These are phyloP conservation scores for Umbilicus rupestris DNA, from an alignment of 164 flowering plant genomes.

Conservation along the genomic window DNA sequence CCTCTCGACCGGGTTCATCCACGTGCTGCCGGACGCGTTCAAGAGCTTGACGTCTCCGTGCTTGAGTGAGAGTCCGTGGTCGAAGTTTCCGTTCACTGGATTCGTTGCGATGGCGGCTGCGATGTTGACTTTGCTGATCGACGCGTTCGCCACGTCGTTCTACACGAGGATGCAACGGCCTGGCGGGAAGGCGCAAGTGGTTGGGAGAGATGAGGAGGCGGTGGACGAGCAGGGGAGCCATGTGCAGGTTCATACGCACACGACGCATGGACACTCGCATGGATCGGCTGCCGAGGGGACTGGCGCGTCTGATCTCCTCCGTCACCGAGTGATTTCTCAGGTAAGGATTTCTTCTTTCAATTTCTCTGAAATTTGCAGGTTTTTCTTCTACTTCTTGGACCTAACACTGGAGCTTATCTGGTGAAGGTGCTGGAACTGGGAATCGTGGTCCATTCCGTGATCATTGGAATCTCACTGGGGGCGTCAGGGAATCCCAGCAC, in stretches of 20 bases:
- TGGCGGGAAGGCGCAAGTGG: constrained; percentile 10
- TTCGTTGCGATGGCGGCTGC: constrained; percentile 36
- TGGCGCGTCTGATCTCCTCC: constrained; percentile 12
- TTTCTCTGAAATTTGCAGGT: background rate
- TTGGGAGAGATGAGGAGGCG: constrained; percentile 13
- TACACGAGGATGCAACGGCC: constrained; percentile 3
- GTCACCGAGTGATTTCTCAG: constrained; percentile 25
- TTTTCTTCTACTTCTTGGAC: background rate
- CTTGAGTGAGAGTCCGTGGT: constrained; percentile 23
- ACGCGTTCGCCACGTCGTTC: constrained; percentile 17
- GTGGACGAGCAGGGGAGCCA: constrained; percentile 13
- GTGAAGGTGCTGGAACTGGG: constrained; percentile 24
- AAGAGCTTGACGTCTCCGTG: constrained; percentile 25
- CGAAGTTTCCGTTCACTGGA: constrained; percentile 33
- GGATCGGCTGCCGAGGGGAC: constrained; percentile 10
- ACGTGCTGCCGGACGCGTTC: constrained; percentile 33
- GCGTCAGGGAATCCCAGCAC: constrained; percentile 18
- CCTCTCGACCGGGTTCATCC: constrained; percentile 32
- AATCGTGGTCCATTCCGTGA: constrained; percentile 23
- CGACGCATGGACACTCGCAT: constrained; percentile 30
- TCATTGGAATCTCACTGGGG: constrained; percentile 25
- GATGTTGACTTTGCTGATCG: constrained; percentile 25
- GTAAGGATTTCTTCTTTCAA: constrained; percentile 7
- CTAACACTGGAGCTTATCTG: background rate
- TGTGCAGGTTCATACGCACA: constrained; percentile 24